A percentile compares a stretch with the other conserved stretches of the same genome.
Evolutionary conservation across 495 filamentous ascomycete species (phyloP).

Genomic region (Aspergillus hancockii): DNA sequence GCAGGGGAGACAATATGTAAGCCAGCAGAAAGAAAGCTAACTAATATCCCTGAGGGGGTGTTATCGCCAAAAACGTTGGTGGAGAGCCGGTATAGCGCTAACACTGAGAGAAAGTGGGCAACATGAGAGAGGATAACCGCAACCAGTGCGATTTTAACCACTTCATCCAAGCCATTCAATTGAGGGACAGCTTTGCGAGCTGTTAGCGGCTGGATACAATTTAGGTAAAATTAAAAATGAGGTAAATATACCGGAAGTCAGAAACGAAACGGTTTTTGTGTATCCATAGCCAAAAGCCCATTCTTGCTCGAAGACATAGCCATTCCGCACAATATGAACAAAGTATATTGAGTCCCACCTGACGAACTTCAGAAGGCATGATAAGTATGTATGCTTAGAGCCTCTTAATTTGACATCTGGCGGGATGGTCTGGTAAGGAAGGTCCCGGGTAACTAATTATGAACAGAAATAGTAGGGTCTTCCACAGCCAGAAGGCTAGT

Average conservation of each 20-base stretch:
- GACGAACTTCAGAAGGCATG: slow-evolving; percentile 55
- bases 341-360: slow-evolving; percentile 97
- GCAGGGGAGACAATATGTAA: slow-evolving; percentile 85
- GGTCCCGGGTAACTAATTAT: slow-evolving; percentile 64
- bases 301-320: slow-evolving; percentile 89
- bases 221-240: not conserved
- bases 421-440: slow-evolving; percentile 35
- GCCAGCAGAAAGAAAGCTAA: slow-evolving; percentile 66
- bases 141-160: slow-evolving; percentile 40
- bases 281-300: slow-evolving; percentile 88
- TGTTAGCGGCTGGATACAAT: slow-evolving; percentile 15
- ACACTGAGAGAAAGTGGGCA: slow-evolving; percentile 72
- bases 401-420: slow-evolving; percentile 12
- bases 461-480: slow-evolving; percentile 66
- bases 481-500: slow-evolving; percentile 61
- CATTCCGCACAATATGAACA: slow-evolving; percentile 62
- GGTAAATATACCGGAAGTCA: slow-evolving; percentile 47
- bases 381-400: slow-evolving; percentile 19
- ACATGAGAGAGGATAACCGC: slow-evolving; percentile 67
- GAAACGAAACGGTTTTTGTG: slow-evolving; percentile 48
- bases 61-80: slow-evolving; percentile 36
- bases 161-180: slow-evolving; percentile 27
- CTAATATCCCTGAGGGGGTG: slow-evolving; percentile 30
- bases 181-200: slow-evolving; percentile 24
- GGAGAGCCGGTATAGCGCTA: slow-evolving; percentile 64